Conservation (phyloP, 371 early-diverging fungal genomes). For the Mucor racemosus region DNA sequence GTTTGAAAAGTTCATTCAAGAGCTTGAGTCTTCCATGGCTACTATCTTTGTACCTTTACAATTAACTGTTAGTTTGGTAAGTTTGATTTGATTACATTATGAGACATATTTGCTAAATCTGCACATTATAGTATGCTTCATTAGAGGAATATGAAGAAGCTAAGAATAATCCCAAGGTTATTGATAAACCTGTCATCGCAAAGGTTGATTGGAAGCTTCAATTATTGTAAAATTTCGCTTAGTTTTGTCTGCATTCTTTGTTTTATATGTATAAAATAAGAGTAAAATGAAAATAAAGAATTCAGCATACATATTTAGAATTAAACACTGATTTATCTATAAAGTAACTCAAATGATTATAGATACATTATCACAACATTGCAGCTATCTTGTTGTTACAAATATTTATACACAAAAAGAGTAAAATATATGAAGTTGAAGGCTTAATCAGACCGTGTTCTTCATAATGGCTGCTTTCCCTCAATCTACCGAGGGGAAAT, state of each 20-base stretch:
- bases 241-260: background rate
- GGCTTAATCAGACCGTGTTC: too few species aligned
- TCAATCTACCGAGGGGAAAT: too few species aligned
- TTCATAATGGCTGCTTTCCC: too few species aligned
- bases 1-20: slow-evolving; percentile 43
- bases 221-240: slow-evolving; percentile 30
- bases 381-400: too few species aligned
- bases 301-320: too few species aligned
- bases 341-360: too few species aligned
- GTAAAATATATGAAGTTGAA: too few species aligned
- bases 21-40: slow-evolving; percentile 32
- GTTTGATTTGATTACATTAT: background rate
- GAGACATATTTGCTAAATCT: background rate
- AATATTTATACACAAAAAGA: too few species aligned
- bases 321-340: too few species aligned
- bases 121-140: slow-evolving; percentile 38
- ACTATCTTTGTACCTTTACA: slow-evolving; percentile 55
- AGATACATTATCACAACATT: too few species aligned
- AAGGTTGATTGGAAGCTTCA: slow-evolving; percentile 50
- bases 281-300: too few species aligned
- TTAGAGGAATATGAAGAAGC: slow-evolving; percentile 48
- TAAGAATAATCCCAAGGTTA: slow-evolving; percentile 29
- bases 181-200: slow-evolving; percentile 52
- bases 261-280: background rate
- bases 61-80: slow-evolving; percentile 43